Evolutionary conservation across 2,329 filamentous ascomycete genomes (phyloP), one percentile per base, ranked within the genome.

Genomic region (Dothideomycetes sp.): DNA sequence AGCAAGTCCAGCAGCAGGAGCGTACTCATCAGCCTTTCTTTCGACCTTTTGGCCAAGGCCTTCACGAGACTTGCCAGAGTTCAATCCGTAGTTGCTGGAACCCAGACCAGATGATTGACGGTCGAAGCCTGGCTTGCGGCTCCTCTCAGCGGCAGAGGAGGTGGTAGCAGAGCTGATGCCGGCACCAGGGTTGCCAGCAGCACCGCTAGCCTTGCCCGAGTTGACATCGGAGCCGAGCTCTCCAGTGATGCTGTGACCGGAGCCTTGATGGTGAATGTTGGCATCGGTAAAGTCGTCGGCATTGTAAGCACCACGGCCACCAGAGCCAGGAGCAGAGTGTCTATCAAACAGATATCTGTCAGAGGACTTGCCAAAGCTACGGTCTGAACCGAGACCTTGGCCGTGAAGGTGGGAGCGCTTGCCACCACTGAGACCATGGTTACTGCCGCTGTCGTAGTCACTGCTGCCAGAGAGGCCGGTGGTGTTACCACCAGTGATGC

Each of bases 251-350:
- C n/a, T n/a, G 1, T 18, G 27, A 3, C 15, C 31, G n/a, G 16
- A 14, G 7, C 39, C 39, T 34, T 37, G 30, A 11, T 37, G 19
- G 36, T 34, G 36, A n/a, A 31, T 41, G 39, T 41, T 41, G 4
- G 16, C 15, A 22, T 33, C 30, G 22, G 19, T 41, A 5, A 41
- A 41, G 22, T 41, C 39, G 12, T 41, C 39, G 15, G 30, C 31
- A 12, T 7, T 27, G 22, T n/a, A n/a, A 16, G 36, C 31, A 17
- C 34, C 30, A 9, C 35, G 34, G 27, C 39, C 39, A 33, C 39
- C 39, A n/a, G 37, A 15, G 17, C 39, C 39, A 22, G 39, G 39
- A 16, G 39, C 39, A 4, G 29, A 37, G 19, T 37, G 34, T 2
- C 34, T 19, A 11, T 41, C 4, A 34, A 32, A 41, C 8, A 36